Evolutionary conservation across 1,139 yeast species (phyloP), one percentile per base, ranked within the genome.

Genomic region (Oligophagozyma castellii): DNA sequence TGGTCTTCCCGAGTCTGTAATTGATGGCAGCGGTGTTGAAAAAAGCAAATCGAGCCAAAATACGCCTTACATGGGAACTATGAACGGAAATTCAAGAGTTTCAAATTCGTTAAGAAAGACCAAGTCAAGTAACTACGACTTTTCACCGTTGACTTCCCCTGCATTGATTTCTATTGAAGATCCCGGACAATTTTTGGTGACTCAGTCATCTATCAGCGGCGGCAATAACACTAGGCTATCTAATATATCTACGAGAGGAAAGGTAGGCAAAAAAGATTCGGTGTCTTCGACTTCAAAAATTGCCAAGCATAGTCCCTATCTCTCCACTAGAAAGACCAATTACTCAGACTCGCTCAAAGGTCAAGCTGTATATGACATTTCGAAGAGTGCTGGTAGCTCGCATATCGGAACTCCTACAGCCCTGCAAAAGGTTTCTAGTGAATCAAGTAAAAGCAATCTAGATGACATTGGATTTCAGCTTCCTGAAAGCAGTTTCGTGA

Each of bases 61-160:
- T n/a, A n/a, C n/a, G n/a, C n/a, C n/a, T n/a, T n/a, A n/a, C n/a
- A n/a, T n/a, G n/a, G n/a, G n/a, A n/a, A n/a, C n/a, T n/a, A n/a
- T n/a, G n/a, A n/a, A n/a, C n/a, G n/a, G n/a, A n/a, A n/a, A n/a
- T n/a, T n/a, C n/a, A n/a, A n/a, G n/a, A n/a, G n/a, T n/a, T n/a
- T n/a, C n/a, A n/a, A n/a, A n/a, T n/a, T n/a, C n/a, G n/a, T n/a
- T n/a, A n/a, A n/a, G n/a, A n/a, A n/a, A n/a, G n/a, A n/a, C n/a
- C n/a, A n/a, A n/a, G n/a, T n/a, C n/a, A n/a, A n/a, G n/a, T n/a
- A n/a, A n/a, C n/a, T n/a, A n/a, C n/a, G n/a, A n/a, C n/a, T n/a
- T n/a, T n/a, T 46, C 51, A 3, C 51, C 53, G 5, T 31, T 48
- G 29, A 35, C 48, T 5, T 48, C 53, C 8, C 53, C 53, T 3